Evolutionary conservation across 2,329 filamentous ascomycete genomes (phyloP).

Genomic region (Harringtonia aguacate): DNA sequence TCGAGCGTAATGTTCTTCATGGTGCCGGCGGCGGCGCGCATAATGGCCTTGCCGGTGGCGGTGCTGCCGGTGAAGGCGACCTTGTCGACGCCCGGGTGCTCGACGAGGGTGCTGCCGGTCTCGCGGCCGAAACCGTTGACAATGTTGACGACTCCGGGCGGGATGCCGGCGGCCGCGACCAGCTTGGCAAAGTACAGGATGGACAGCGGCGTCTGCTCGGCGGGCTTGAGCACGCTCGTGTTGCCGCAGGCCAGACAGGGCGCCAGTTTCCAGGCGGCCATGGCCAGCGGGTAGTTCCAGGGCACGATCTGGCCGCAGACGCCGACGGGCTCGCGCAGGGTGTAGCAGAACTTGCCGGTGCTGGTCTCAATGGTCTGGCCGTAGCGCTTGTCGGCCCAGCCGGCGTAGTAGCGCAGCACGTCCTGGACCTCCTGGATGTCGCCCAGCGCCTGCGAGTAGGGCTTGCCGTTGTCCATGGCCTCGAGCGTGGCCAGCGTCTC

Average conservation of each 20-base stretch:
- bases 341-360: conserved; percentile 69
- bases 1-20: conserved; percentile 60
- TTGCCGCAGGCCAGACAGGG: conserved; percentile 55
- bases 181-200: conserved; percentile 54
- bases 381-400: too few relatives aligned
- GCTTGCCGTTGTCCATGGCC: too few relatives aligned
- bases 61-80: conserved; percentile 64
- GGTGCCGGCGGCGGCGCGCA: conserved; percentile 55
- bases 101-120: conserved; percentile 53
- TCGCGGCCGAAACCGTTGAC: conserved; percentile 57
- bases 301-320: conserved; percentile 69
- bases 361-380: too few relatives aligned
- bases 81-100: conserved; percentile 56
- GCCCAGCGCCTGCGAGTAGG: too few relatives aligned
- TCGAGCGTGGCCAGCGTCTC: too few relatives aligned
- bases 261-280: conserved; percentile 69
- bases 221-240: conserved; percentile 51
- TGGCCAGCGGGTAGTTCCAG: conserved; percentile 70
- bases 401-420: too few relatives aligned
- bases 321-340: conserved; percentile 62
- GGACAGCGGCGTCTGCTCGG: conserved; percentile 22
- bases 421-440: too few relatives aligned
- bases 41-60: conserved; percentile 56
- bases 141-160: conserved; percentile 63
- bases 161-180: conserved; percentile 63